Percentiles rank a stretch among this genome's conserved stretches.
Evolutionary conservation across 2,329 filamentous ascomycete genomes (phyloP).

Genomic region (Thelonectria rubi): DNA sequence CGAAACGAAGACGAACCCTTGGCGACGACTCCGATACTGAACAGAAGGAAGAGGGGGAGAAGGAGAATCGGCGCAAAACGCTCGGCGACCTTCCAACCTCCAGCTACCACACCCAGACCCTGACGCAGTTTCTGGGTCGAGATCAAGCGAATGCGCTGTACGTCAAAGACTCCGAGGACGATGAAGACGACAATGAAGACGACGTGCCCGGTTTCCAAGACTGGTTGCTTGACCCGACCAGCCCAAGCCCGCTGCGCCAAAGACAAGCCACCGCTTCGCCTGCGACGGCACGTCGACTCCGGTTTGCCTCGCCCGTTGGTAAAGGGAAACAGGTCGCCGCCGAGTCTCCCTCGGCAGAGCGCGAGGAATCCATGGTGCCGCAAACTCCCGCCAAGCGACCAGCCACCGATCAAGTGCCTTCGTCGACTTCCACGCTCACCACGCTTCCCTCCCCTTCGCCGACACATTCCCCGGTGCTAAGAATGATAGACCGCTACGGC

Average conservation of each 20-base stretch:
- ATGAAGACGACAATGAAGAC: slow-evolving; percentile 37
- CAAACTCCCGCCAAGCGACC: slow-evolving; percentile 51
- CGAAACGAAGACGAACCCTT: slow-evolving; percentile 43
- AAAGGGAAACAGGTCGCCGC: slow-evolving; percentile 12
- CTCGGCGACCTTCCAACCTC: slow-evolving; percentile 45
- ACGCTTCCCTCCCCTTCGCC: slow-evolving; percentile 51
- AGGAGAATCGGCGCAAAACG: slow-evolving; percentile 43
- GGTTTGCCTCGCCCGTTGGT: slow-evolving; percentile 28
- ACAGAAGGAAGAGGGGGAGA: slow-evolving; percentile 29
- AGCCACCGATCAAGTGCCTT: slow-evolving; percentile 52
- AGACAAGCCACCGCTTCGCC: slow-evolving; percentile 23
- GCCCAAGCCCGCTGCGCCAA: slow-evolving; percentile 39
- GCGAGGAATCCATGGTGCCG: slow-evolving; percentile 50
- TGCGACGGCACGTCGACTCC: slow-evolving; percentile 28
- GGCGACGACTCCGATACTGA: slow-evolving; percentile 37
- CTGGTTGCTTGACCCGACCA: slow-evolving; percentile 45
- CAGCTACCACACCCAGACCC: slow-evolving; percentile 53
- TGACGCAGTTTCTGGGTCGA: slow-evolving; percentile 51
- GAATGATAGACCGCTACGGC: slow-evolving; percentile 51
- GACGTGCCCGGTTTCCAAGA: slow-evolving; percentile 41
- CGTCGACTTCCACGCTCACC: slow-evolving; percentile 46
- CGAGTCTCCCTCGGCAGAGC: slow-evolving; percentile 14
- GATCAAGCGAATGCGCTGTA: slow-evolving; percentile 29
- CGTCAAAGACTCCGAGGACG: slow-evolving; percentile 53
- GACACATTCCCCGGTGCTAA: slow-evolving; percentile 39